Percentiles rank a stretch among this genome's conserved stretches.
These are phyloP conservation scores for Porodaedalea pini DNA, from an alignment of 1,284 basidiomycete species.

Conservation along the genomic window DNA sequence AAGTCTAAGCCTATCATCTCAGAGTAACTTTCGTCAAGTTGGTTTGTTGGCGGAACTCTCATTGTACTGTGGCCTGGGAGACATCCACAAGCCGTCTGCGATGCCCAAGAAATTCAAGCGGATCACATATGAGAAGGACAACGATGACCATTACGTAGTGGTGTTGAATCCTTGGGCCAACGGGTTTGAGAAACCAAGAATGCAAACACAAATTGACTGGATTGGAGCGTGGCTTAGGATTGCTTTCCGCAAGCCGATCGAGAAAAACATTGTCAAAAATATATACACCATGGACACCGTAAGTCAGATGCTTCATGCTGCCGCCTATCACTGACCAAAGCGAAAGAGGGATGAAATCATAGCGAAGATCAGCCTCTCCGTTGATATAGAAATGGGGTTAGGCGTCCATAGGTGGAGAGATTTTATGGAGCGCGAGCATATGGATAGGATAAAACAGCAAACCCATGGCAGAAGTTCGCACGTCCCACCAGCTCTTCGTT, in stretches of 20 bases:
- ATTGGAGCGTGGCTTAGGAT: constrained; percentile 11
- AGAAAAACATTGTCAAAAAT: constrained; percentile 1
- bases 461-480: neutral
- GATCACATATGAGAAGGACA: constrained; percentile 11
- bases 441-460: neutral
- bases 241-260: constrained; percentile 1
- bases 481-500: neutral
- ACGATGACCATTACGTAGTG: constrained; percentile 13
- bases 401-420: constrained; percentile 8
- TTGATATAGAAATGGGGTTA: neutral
- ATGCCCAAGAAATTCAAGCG: constrained; percentile 15
- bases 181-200: neutral
- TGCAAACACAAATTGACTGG: neutral
- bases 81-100: no score
- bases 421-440: constrained; percentile 1
- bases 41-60: no score
- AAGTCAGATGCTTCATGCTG: neutral
- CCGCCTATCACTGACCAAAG: neutral
- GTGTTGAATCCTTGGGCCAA: constrained; percentile 14
- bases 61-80: no score
- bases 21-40: no score
- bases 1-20: no score
- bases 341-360: constrained; percentile 12
- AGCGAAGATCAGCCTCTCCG: neutral
- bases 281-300: constrained; percentile 7